Base-by-base conservation (phyloP, 345 rosid species). In the Garcia nutans region DNA sequence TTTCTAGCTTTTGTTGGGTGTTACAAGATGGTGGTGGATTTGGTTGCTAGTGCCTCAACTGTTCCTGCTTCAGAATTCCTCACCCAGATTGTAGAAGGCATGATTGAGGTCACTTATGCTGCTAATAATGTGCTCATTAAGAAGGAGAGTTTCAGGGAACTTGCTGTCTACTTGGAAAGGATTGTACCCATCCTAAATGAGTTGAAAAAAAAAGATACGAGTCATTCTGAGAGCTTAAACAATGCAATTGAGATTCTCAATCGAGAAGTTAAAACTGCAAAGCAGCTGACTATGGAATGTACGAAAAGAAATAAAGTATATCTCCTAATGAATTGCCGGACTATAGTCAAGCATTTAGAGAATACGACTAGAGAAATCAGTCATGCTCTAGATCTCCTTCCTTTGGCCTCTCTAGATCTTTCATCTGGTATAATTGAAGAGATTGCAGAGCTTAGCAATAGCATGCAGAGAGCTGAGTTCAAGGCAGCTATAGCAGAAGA, bases 281-380 rank as follows among this genome's bases (percentile, higher is more conserved):
- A 84, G 84, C 81, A 64, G 75, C 85, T 90, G 62, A 79, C 74
- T 6, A 15, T 52, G 15, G 91, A 88, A 12, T 85, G 88, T 86
- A 76, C 83, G 70, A 78, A 82, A 74, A 88, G 85, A 81, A 90
- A 81, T 81, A 90, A 85, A 81, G 84, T 90, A 1, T 90, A 88
- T 84, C 92, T 88, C 28, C 84, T 90, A 10, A 77, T 90, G 85
- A 87, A 86, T 70, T 82, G 89, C 41, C 85, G 94, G 72, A 74
- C 77, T 26, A 85, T 90, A 41, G 80, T 58, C 22, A 84, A 83
- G 68, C 83, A 67, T 73, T 77, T 90, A 55, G 80, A 79, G 82
- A 77, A 66, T 6, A 67, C 73, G 44, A 80, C 82, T 24, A 84
- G 76, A 76, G 94, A 86, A 71, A 85, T 90, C 63, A 83, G 89